Conservation (phyloP, 2,329 filamentous ascomycete genomes). For the Fusarium piperis region DNA sequence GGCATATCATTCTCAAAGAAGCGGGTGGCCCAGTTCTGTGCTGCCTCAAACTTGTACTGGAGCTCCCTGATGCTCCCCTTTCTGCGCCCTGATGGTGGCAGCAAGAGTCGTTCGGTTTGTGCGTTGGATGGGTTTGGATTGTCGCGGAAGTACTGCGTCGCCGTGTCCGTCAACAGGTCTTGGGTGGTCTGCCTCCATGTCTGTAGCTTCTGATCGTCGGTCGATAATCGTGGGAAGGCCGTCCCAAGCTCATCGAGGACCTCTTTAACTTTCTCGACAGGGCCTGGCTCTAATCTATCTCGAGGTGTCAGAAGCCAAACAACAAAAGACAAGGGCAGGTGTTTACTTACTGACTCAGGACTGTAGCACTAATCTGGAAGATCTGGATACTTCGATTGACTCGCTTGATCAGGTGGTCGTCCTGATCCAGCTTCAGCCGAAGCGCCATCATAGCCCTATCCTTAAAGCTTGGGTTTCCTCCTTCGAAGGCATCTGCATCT, state of each 20-base stretch:
- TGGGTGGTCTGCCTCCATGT: neutral
- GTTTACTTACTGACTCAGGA: neutral
- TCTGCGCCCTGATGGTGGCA: neutral
- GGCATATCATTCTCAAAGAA: neutral
- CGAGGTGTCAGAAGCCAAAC: neutral
- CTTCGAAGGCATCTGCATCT: neutral
- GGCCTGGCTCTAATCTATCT: neutral
- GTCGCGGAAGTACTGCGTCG: neutral
- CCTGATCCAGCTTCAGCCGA: neutral
- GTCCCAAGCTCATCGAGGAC: neutral
- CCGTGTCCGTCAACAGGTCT: neutral
- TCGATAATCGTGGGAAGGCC: neutral
- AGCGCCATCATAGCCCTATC: neutral
- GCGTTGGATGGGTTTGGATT: neutral
- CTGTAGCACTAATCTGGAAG: neutral
- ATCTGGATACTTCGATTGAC: neutral
- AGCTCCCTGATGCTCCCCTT: neutral
- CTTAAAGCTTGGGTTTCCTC: neutral
- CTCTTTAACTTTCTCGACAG: neutral
- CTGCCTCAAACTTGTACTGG: neutral
- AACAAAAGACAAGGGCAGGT: neutral
- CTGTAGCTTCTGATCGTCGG: neutral
- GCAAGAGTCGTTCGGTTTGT: neutral
- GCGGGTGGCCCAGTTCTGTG: neutral
- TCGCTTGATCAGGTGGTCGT: neutral